These are phyloP conservation scores for Cicer pinnatifidum DNA, from an alignment of 306 rosid species.

Conservation along the genomic window DNA sequence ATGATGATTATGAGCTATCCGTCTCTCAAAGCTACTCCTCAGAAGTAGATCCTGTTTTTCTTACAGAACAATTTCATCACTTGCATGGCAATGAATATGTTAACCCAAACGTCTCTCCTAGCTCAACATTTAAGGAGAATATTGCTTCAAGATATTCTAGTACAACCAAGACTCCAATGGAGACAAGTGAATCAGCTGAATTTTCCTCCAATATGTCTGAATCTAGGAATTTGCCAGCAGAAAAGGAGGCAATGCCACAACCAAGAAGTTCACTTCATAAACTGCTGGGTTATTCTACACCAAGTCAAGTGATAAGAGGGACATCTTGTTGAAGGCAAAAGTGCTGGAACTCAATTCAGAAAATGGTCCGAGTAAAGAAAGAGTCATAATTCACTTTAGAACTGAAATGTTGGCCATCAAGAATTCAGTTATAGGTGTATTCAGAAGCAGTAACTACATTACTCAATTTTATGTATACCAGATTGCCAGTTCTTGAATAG, in stretches of 20 bases:
- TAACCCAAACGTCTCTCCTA: constrained; percentile 38
- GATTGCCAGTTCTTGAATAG: constrained; percentile 19
- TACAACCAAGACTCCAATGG: constrained; percentile 35
- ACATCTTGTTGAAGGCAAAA: constrained; percentile 41
- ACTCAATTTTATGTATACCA: constrained; percentile 32
- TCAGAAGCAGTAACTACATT: constrained; percentile 20
- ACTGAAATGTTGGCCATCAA: constrained; percentile 9
- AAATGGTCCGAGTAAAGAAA: constrained; percentile 35
- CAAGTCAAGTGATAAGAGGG: constrained; percentile 68
- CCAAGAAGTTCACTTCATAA: constrained; percentile 67
- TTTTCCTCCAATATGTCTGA: constrained; percentile 45
- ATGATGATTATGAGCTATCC: constrained; percentile 62
- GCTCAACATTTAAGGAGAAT: constrained; percentile 46
- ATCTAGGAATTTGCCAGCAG: constrained; percentile 50
- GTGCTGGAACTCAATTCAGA: constrained; percentile 42
- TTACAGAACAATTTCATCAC: constrained; percentile 46
- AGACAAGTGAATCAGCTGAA: constrained; percentile 42
- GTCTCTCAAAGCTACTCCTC: constrained; percentile 63
- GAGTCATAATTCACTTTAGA: background rate
- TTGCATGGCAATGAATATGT: constrained; percentile 44
- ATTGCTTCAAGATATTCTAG: constrained; percentile 48
- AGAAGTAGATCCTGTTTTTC: constrained; percentile 55
- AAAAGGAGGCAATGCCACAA: constrained; percentile 40
- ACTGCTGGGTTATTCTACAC: constrained; percentile 85
- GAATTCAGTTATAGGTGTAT: constrained; percentile 17